Evolutionary conservation across 2,329 filamentous ascomycete species (phyloP), one percentile per base, ranked within the genome.

Genomic region (Chalaropsis ovoidea): DNA sequence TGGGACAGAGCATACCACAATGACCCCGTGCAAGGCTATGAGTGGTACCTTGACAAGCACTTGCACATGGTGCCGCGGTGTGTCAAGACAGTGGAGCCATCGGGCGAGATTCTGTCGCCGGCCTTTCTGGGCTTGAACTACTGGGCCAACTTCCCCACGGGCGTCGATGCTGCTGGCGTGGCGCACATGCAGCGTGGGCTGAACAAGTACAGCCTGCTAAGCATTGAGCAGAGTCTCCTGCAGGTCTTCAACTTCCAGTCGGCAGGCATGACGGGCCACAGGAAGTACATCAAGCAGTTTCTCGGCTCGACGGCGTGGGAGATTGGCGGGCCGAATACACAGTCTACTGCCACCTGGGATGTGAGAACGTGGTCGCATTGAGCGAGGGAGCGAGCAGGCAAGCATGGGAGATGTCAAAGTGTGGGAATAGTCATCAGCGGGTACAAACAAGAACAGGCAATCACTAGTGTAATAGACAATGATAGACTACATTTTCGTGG

Each of bases 181-280:
- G 7, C 8, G 27, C 31, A 7, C 3, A 31, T 19, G 31, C 8
- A 27, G 15, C 61, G 42, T 6, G 42, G 24, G 1, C 42, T 49
- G 24, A 62, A 62, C 17, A 19, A 13, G 10, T 62, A 62, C 24
- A 35, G 61, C 10, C 41, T 62, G 43, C n/a, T 47, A 10, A 62
- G 43, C 11, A 62, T 62, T 62, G 61, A 62, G 42, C 61, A 62
- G 15, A 62, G 61, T 19, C 39, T 62, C n/a, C 27, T 62, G 61
- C 61, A 62, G 22, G 42, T 49, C 11, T 24, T 62, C 22, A 47
- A 62, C 17, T 62, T 62, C 43, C 24, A 45, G n/a, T 45, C 61
- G 4, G 22, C 61, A 15, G 61, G 61, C 10, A 45, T 62, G 17
- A 19, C 19, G 22, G 61, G 61, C 41, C 35, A 62, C 1, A 62